Percentiles rank a stretch among this genome's conserved stretches.
Conservation (phyloP, 179 eudicot genomes). For the Heliamphora pulchella region DNA sequence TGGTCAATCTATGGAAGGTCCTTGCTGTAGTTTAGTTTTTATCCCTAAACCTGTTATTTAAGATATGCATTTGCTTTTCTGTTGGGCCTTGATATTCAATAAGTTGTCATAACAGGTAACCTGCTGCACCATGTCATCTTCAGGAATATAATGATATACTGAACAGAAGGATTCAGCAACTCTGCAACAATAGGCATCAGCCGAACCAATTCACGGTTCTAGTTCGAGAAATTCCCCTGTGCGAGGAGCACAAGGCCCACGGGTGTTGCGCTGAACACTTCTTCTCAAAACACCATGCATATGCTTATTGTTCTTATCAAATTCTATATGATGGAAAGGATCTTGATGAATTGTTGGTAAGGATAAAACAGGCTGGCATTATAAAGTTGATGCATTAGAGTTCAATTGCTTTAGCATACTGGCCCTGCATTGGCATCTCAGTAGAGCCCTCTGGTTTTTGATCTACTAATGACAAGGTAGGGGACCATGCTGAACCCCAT, state of each 20-base stretch:
- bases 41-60: background rate
- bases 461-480: background rate
- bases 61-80: background rate
- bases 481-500: background rate
- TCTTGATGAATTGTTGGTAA: constrained; percentile 55
- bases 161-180: constrained; percentile 52
- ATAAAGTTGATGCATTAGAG: background rate
- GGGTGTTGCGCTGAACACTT: constrained; percentile 75
- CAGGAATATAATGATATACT: constrained; percentile 67
- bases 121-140: constrained; percentile 26
- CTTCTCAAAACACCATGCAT: constrained; percentile 67
- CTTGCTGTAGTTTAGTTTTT: constrained; percentile 1
- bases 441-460: background rate
- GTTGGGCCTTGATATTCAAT: constrained; percentile 9
- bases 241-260: constrained; percentile 54
- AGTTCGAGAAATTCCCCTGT: constrained; percentile 79
- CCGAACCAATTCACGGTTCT: constrained; percentile 76
- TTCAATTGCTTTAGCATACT: background rate
- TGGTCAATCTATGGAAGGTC: background rate
- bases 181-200: constrained; percentile 48
- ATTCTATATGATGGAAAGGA: constrained; percentile 66
- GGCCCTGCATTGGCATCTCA: background rate
- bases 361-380: constrained; percentile 15
- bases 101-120: constrained; percentile 26
- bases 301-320: constrained; percentile 58